A percentile compares a stretch with the other conserved stretches of the same genome.
phyloP scores from a whole-genome alignment of 2,329 filamentous ascomycete genomes.

The Phyllosticta capitalensis region DNA sequence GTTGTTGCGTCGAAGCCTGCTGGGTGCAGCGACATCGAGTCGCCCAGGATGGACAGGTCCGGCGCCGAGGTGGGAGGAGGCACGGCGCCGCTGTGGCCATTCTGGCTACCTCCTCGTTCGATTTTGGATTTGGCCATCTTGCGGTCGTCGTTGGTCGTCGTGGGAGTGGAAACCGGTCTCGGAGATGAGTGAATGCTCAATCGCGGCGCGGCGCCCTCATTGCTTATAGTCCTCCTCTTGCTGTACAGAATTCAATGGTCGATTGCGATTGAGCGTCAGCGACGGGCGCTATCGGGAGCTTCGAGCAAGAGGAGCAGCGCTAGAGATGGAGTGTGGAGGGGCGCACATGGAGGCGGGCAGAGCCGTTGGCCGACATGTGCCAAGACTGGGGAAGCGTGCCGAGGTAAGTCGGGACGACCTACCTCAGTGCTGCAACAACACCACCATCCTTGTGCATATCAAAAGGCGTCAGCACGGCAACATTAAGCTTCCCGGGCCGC shows the following conservation, averaged over 20 bases:
- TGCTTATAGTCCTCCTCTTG: neutral
- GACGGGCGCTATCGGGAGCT: neutral
- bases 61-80: constrained; percentile 24
- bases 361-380: neutral
- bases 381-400: neutral
- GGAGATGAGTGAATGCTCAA: neutral
- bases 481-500: too few relatives aligned
- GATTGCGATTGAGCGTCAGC: neutral
- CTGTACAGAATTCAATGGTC: too few relatives aligned
- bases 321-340: neutral
- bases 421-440: too few relatives aligned
- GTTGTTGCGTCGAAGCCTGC: constrained; percentile 24
- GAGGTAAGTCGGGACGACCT: neutral
- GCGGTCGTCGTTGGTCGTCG: too few relatives aligned
- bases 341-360: neutral
- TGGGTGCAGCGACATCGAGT: constrained; percentile 36
- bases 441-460: too few relatives aligned
- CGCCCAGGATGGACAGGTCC: constrained; percentile 38
- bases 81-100: neutral
- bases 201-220: neutral
- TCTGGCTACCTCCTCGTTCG: too few relatives aligned
- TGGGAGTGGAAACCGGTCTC: neutral
- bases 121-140: neutral
- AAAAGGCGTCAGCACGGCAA: too few relatives aligned
- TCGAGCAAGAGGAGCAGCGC: neutral